Evolutionary conservation across 2,329 filamentous ascomycete genomes (phyloP), one percentile per base, ranked within the genome.

Genomic region (Paecilomyces formosus): DNA sequence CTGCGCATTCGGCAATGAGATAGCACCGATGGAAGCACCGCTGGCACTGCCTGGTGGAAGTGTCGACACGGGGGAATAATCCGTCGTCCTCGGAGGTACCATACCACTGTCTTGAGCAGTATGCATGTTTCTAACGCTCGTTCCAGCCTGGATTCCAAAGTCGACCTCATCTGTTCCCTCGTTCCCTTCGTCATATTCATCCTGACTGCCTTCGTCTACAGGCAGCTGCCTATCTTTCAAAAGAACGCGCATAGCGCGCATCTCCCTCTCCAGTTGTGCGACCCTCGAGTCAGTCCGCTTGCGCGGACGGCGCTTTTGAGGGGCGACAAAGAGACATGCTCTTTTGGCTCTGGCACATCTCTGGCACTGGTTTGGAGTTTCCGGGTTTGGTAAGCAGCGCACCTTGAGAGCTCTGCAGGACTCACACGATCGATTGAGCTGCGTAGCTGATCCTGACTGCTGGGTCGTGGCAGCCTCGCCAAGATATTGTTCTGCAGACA

Each of bases 271-370:
- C 39, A 74, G 54, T 56, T 74, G 71, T 6, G 71, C 71, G 9
- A 74, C 71, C 15, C 71, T 64, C 12, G 71, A 72, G 56, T 74
- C 71, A 2, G 71, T 74, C 35, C 71, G 66, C 58, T 73, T 74
- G 26, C 71, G 71, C 6, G 71, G 71, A 31, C 71, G 71, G 26
- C 71, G 68, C 55, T 69, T 65, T 56, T 74, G 71, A 26, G 71
- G 71, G 5, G 71, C 71, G 57, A 74, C 68, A 54, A 74, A 74
- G 55, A 73, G 57, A 39, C 71, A 74, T 1, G 66, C 15, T 54
- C 70, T 65, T 51, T 70, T 72, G 11, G 70, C 67, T 60, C 71
- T 74, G 9, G 65, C 65, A 57, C 71, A 74, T 65, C 71, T 64
- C 62, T 73, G 71, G 51, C 71, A 74, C 57, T 72, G 70, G 50